A percentile compares a stretch with the other conserved stretches of the same genome.
These are phyloP conservation scores for Dicorynia guianensis DNA, from an alignment of 306 rosid species.

Conservation along the genomic window DNA sequence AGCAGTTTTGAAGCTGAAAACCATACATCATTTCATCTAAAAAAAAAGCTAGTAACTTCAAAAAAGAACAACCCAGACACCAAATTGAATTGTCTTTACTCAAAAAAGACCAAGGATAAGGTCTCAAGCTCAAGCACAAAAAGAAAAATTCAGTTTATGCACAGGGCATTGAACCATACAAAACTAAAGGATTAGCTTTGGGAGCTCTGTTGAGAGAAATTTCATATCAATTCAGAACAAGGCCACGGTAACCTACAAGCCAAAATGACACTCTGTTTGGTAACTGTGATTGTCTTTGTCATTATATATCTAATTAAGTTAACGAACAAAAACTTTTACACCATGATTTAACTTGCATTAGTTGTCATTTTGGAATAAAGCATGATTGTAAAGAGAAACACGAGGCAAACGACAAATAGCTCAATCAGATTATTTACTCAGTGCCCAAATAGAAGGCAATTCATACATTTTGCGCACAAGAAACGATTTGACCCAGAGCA, in stretches of 20 bases:
- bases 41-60: background rate
- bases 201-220: background rate
- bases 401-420: background rate
- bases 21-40: background rate
- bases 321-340: background rate
- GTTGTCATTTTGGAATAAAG: background rate
- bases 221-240: slow-evolving; percentile 5
- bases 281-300: slow-evolving; percentile 33
- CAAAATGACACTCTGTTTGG: background rate
- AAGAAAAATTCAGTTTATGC: slow-evolving; percentile 17
- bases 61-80: background rate
- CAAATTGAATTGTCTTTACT: background rate
- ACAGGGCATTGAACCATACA: background rate
- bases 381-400: background rate
- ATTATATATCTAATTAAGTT: too few species aligned
- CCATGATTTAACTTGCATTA: background rate
- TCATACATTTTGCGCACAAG: background rate
- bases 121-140: background rate
- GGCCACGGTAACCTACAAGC: background rate
- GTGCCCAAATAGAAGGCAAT: background rate
- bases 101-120: background rate
- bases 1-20: background rate
- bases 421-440: background rate
- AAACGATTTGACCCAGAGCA: background rate
- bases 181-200: background rate